Percentiles rank a stretch among this genome's conserved stretches.
Conservation (phyloP, 306 rosid species). For the Fragaria ananassa region DNA sequence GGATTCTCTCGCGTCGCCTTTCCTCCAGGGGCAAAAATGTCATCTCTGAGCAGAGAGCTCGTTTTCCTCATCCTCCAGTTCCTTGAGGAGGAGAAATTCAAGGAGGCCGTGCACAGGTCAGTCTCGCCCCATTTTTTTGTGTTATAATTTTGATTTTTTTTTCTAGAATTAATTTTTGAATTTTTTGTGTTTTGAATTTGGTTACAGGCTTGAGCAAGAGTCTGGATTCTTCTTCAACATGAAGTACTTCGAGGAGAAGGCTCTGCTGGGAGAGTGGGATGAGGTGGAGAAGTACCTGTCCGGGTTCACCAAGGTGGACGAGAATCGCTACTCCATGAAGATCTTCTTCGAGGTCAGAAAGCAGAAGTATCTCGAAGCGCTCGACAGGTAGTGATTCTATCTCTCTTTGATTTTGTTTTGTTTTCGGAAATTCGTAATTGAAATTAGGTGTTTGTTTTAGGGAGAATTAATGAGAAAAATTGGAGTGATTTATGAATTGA, state of each 20-base stretch:
- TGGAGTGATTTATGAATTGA: neutral
- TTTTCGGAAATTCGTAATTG: neutral
- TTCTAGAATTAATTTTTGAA: neutral
- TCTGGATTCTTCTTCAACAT: conserved; percentile 28
- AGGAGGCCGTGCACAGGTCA: conserved; percentile 25
- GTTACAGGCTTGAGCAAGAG: conserved; percentile 19
- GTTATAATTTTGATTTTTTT: neutral
- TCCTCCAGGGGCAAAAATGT: conserved; percentile 11
- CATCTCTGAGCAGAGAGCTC: conserved; percentile 27
- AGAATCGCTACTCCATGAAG: conserved; percentile 30
- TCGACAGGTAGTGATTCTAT: conserved; percentile 5
- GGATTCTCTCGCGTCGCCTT: too few relatives aligned
- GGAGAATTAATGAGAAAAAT: neutral
- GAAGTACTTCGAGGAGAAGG: conserved; percentile 27
- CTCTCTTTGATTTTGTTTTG: neutral
- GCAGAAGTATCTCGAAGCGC: conserved; percentile 31
- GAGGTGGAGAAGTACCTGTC: conserved; percentile 29
- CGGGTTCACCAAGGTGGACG: conserved; percentile 30
- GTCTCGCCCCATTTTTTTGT: neutral
- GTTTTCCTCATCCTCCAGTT: conserved; percentile 28
- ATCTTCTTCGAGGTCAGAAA: conserved; percentile 30
- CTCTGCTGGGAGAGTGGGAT: conserved; percentile 26
- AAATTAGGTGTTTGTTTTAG: neutral
- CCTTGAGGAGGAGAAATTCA: conserved; percentile 29
- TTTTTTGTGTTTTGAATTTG: neutral